Base-by-base conservation (phyloP, 352 stramenopile species). In the Aphanomyces invadans region DNA sequence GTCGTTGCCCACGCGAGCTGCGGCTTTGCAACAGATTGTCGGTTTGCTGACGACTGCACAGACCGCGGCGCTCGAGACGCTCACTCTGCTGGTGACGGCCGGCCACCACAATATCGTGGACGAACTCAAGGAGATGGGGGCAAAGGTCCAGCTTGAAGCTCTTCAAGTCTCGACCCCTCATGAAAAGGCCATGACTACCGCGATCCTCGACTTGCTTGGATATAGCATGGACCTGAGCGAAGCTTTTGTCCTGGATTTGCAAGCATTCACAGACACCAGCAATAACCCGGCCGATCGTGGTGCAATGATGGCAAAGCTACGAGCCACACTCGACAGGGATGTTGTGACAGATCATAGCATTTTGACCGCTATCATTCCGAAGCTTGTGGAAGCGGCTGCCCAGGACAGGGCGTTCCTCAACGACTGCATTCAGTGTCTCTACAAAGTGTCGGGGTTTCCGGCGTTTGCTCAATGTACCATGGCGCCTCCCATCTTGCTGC, bases 161-260 rank as follows among this genome's bases (percentile, higher is more conserved):
- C 88, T 89, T 45, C 71, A 79, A 33, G 68, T 80, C 23, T 79
- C 87, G 23, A 65, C 69, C 0, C 62, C 74, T 0, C 71, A 71
- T 2, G 76, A 88, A 57, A 89, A 91, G 49, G 70, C 79, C 3
- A 59, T 88, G 7, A 72, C 75, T 10, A 77, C 89, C 1, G 75
- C 83, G 5, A 76, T 91, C 23, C 54, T 91, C 11, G 78, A 79
- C 32, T 65, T 91, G 32, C 71, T 91, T 0, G 83, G 83, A 0
- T 91, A 87, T 68, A 88, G 79, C 19, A 70, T 80, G 0, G 80
- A 91, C 62, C 63, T 91, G 9, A 89, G 87, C 33, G 75, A 75
- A 28, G 83, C 89, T 33, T 87, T 89, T 29, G 71, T 72, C 17
- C 56, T 72, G 10, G 75, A 75, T 0, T 70, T 91, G 3, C 49